Conservation (phyloP, 352 stramenopile species). For the Phytophthora lateralis region DNA sequence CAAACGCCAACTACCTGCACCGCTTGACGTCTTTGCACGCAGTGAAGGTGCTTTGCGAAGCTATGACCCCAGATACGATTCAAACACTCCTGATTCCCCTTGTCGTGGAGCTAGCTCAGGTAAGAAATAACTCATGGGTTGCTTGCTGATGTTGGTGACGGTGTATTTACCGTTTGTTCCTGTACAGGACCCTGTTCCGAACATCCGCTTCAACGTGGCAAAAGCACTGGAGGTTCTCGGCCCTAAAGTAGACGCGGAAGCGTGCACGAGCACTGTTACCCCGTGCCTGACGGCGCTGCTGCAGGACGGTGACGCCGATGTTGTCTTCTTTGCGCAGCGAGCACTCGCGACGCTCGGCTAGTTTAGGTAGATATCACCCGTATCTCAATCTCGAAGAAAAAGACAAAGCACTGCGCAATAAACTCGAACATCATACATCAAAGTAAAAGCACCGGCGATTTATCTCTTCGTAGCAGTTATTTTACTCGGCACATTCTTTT, state of each 20-base stretch:
- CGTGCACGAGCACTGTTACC: slow-evolving; percentile 75
- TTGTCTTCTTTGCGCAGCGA: slow-evolving; percentile 93
- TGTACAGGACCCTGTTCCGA: slow-evolving; percentile 92
- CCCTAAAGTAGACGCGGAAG: slow-evolving; percentile 63
- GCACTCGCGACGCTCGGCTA: slow-evolving; percentile 69
- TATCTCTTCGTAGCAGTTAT: too few species aligned
- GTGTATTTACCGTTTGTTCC: slow-evolving; percentile 4
- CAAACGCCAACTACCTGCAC: slow-evolving; percentile 94
- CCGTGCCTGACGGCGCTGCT: slow-evolving; percentile 88
- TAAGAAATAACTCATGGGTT: slow-evolving; percentile 24
- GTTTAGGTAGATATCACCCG: slow-evolving; percentile 41
- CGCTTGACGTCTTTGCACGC: slow-evolving; percentile 92
- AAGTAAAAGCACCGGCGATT: slow-evolving; percentile 16
- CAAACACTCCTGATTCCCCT: slow-evolving; percentile 92
- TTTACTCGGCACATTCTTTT: neutral
- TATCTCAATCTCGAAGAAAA: slow-evolving; percentile 31
- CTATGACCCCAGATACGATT: slow-evolving; percentile 76
- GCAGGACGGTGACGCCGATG: slow-evolving; percentile 93
- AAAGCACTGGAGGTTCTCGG: slow-evolving; percentile 94
- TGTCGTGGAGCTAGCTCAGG: slow-evolving; percentile 92
- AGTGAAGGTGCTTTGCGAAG: slow-evolving; percentile 83
- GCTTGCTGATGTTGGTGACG: neutral
- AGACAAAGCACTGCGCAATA: slow-evolving; percentile 26
- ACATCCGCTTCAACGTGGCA: slow-evolving; percentile 99
- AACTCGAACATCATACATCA: slow-evolving; percentile 34